Base-by-base conservation (phyloP, 108 stramenopile genomes). In the Licmophora abbreviata region DNA sequence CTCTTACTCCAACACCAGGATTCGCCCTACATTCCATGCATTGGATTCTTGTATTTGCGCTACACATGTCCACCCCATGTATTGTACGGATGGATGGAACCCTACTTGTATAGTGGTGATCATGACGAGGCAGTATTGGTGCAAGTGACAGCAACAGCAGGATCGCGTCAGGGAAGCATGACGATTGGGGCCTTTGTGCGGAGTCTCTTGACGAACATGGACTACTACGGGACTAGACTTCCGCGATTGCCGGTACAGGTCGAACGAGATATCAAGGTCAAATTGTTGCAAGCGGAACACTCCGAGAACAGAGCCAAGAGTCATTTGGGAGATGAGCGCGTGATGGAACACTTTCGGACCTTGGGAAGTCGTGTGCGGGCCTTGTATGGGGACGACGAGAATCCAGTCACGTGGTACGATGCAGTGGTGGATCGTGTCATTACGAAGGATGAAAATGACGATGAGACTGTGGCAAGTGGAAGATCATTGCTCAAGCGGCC, bases 351-450 rank as follows among this genome's bases (percentile, higher is more conserved):
- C 27, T 87, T 87, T 58, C 64, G 73, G 30, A 77, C 52, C 35
- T 40, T 74, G n/a, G 94, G 92, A 3, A 61, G 61, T 29, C 71
- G 71, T 26, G 69, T 95, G 29, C 72, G 68, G 45, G 97, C 93
- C 5, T 70, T 95, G 59, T 98, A 98, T 57, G 93, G 81, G 2
- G 97, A 98, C 59, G 93, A 94, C 12, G 93, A 95, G 34, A 96
- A 96, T 73, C 94, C 92, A 12, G 59, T 93, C 10, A 76, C 84
- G 1, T 98, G 97, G 97, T 98, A 98, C 51, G 92, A 93, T 53
- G 95, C 93, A 14, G 83, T 88, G 18, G 83, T 98, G 45, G 93
- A 94, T 59, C 54, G 74, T 22, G 87, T 95, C 6, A 67, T 89
- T 40, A 49, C 73, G 25, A 58, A 80, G 31, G 73, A 88, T 58